Conservation (phyloP, 495 filamentous ascomycete species). For the Filosporella fistucella region DNA sequence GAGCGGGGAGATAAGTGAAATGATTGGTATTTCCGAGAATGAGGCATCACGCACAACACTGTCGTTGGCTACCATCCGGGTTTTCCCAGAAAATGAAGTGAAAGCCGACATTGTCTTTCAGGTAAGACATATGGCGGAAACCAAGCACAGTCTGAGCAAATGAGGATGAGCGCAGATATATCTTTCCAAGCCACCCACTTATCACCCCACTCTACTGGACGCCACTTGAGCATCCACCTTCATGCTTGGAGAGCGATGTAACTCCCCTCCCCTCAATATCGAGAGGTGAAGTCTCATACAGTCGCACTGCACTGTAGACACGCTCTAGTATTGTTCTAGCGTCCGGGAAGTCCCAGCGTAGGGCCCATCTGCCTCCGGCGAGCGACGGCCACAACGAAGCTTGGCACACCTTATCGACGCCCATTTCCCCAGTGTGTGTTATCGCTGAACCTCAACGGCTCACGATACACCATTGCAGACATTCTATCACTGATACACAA, state of each 20-base stretch:
- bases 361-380: slow-evolving; percentile 10
- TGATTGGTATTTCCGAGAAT: background rate
- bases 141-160: background rate
- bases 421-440: slow-evolving; percentile 12
- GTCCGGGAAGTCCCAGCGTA: background rate
- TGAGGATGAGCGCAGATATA: background rate
- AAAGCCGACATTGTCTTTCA: background rate
- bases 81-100: slow-evolving; percentile 4
- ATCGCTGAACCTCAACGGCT: slow-evolving; percentile 1
- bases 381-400: slow-evolving; percentile 6
- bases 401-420: slow-evolving; percentile 14
- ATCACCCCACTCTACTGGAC: background rate
- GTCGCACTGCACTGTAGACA: too few relatives aligned
- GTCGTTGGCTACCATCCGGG: slow-evolving; percentile 1
- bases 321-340: background rate
- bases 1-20: background rate
- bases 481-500: slow-evolving; percentile 18
- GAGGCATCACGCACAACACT: background rate
- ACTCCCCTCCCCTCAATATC: background rate
- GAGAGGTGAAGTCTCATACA: too few relatives aligned
- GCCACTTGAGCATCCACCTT: background rate
- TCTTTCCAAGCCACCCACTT: background rate
- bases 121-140: background rate
- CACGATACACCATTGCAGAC: slow-evolving; percentile 16
- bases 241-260: background rate